Evolutionary conservation across 805 yeast genomes (phyloP), one percentile per base, ranked within the genome.

Genomic region (Debaryomyces castellii): DNA sequence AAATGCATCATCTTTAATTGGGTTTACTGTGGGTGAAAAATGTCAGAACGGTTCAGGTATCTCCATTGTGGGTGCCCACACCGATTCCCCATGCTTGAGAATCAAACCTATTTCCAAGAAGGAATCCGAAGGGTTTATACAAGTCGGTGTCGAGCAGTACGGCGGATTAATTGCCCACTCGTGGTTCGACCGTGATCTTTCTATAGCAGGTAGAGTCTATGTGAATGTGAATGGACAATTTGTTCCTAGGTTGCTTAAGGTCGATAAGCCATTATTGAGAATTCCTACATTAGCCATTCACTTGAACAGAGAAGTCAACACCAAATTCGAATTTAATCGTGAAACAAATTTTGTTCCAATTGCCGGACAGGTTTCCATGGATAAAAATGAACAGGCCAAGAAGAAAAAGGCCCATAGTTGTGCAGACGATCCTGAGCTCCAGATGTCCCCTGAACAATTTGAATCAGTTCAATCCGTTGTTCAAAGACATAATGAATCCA

Each of bases 111-210:
- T 86, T 24, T 87, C 96, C 20, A 82, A 83, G 59, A 80, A 79
- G 53, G 64, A 70, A 9, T 69, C 74, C 14, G 91, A 87, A 55
- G 96, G 96, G 1, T 92, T 82, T 58, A 76, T 82, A 45, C 96
- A 91, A 63, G 82, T 94, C 16, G 98, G 96, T 32, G 96, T 94
- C 8, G 98, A 94, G 66, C 80, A 85, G 41, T 92, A 92, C 59
- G 98, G 99, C 46, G 98, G 98, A 28, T 94, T 96, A 41, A 83
- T 91, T 45, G 94, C 97, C 82, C 97, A 89, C 62, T 81, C 96
- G 4, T 92, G 98, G 97, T 92, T 94, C 60, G 99, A 92, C 64
- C 81, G 97, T 48, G 97, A 92, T 63, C 76, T 94, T 55, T 78
- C 92, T 32, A 71, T 90, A 48, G 98, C 97, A 7, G 99, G 99